Evolutionary conservation across 108 stramenopile genomes (phyloP), one percentile per base, ranked within the genome.

Genomic region (Skeletonema potamos): DNA sequence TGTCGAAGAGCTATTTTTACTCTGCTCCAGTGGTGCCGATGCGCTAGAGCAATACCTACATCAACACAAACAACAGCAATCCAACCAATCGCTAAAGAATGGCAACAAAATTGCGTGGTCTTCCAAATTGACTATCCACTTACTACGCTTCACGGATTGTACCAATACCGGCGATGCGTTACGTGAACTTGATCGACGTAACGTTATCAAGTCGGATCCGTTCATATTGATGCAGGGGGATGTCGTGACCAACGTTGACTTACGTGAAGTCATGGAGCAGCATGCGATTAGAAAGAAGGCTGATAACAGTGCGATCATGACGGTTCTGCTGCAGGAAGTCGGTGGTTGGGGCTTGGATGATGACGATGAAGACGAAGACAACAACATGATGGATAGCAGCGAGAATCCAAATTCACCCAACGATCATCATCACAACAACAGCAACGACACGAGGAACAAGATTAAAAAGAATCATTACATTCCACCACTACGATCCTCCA

Each of bases 141-240:
- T 84, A 41, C 36, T 97, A 32, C 79, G 89, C 64, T 86, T 92
- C 46, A 70, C 83, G 3, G 74, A 74, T 43, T 79, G 94, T 34
- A 87, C 89, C 34, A 93, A 95, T 73, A 93, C 93, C 2, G 97
- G 99, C 6, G 97, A 99, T 68, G 97, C 97, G 4, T 72, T 99
- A 18, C 87, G 99, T 13, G 97, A 99, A 74, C 73, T 99, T 37
- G 97, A 99, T 74, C 85, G 88, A 64, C 79, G 89, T n/a, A 92
- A 93, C 68, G 59, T 96, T n/a, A 85, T 99, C 48, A 87, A 96
- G 58, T 89, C 87, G 27, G 96, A 98, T 85, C 99, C 99, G 3
- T 99, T 99, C 74, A 70, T 99, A 0, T 75, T 99, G n/a, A 86
- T 98, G 73, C 82, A 74, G 62, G 97, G 96, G 5, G 97, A 99